phyloP scores from a whole-genome alignment of 768 basidiomycete species.

The Russula dissimulans region DNA sequence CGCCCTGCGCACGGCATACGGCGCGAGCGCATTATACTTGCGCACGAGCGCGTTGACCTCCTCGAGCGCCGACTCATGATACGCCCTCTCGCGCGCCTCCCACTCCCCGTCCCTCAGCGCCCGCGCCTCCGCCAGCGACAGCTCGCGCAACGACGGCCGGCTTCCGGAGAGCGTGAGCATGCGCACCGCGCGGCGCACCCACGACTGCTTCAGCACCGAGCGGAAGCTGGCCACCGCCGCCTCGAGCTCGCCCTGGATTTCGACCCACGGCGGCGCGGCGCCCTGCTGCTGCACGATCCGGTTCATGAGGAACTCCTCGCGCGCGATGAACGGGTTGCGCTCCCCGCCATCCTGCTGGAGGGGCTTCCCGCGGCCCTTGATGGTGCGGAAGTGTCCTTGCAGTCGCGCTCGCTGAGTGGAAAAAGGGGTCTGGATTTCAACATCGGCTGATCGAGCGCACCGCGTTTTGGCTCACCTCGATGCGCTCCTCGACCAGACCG shows the following conservation, averaged over 20 bases:
- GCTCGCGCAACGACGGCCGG: slow-evolving; percentile 30
- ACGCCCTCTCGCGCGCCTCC: slow-evolving; percentile 56
- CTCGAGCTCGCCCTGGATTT: slow-evolving; percentile 71
- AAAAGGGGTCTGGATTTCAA: neutral
- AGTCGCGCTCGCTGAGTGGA: slow-evolving; percentile 48
- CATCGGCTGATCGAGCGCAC: neutral
- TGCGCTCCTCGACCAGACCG: slow-evolving; percentile 65
- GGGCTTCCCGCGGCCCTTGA: slow-evolving; percentile 59
- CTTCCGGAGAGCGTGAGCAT: slow-evolving; percentile 36
- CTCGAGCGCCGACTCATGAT: slow-evolving; percentile 58
- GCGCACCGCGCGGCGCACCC: slow-evolving; percentile 70
- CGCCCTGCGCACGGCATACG: slow-evolving; percentile 62
- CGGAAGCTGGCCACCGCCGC: slow-evolving; percentile 52
- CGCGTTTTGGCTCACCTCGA: slow-evolving; percentile 45
- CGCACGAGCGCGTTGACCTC: slow-evolving; percentile 70
- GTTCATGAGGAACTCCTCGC: slow-evolving; percentile 81
- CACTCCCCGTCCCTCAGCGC: slow-evolving; percentile 56
- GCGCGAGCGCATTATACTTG: slow-evolving; percentile 73
- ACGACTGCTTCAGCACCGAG: slow-evolving; percentile 51
- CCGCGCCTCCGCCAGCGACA: slow-evolving; percentile 30
- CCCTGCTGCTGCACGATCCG: slow-evolving; percentile 75
- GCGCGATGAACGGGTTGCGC: slow-evolving; percentile 55
- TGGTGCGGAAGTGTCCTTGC: slow-evolving; percentile 60
- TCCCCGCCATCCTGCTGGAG: slow-evolving; percentile 36
- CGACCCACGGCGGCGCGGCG: slow-evolving; percentile 82